These are phyloP conservation scores for Postia placenta DNA, from an alignment of 768 basidiomycete species.

Conservation along the genomic window DNA sequence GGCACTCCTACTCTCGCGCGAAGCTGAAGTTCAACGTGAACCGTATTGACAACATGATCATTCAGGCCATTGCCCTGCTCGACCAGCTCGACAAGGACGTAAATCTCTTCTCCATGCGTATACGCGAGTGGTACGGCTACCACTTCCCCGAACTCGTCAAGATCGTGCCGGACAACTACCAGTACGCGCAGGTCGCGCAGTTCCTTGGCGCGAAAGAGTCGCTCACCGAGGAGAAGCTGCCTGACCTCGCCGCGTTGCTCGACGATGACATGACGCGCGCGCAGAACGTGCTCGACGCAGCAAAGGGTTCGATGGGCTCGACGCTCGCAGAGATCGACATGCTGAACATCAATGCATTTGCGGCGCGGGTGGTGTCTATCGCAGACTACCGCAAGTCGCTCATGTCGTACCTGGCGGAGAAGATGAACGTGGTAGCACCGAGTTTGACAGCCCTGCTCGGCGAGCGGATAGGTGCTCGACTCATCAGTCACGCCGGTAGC, in stretches of 20 bases:
- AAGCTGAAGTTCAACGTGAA: slow-evolving; percentile 99
- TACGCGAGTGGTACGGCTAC: slow-evolving; percentile 98
- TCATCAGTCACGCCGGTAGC: slow-evolving; percentile 95
- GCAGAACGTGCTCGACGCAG: slow-evolving; percentile 91
- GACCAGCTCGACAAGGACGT: slow-evolving; percentile 99
- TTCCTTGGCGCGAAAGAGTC: slow-evolving; percentile 89
- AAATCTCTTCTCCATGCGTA: slow-evolving; percentile 97
- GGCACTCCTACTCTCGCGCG: slow-evolving; percentile 95
- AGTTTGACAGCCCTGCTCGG: slow-evolving; percentile 87
- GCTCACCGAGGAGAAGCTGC: slow-evolving; percentile 72
- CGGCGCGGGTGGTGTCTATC: slow-evolving; percentile 83
- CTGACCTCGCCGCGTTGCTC: slow-evolving; percentile 70
- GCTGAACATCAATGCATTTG: slow-evolving; percentile 92
- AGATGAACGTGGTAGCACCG: slow-evolving; percentile 97
- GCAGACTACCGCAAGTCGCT: slow-evolving; percentile 92
- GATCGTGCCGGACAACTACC: slow-evolving; percentile 90
- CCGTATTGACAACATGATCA: slow-evolving; percentile 98
- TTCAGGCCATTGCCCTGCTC: slow-evolving; percentile 95
- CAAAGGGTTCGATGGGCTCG: slow-evolving; percentile 91
- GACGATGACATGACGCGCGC: slow-evolving; percentile 83
- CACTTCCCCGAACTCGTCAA: slow-evolving; percentile 96
- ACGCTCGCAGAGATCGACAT: slow-evolving; percentile 89
- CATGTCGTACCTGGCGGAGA: slow-evolving; percentile 82
- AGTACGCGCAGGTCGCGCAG: slow-evolving; percentile 80
- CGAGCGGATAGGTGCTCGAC: slow-evolving; percentile 85